Percentiles rank a stretch among this genome's conserved stretches.
These are phyloP conservation scores for Phlebiopsis gigantea DNA, from an alignment of 768 basidiomycete genomes.

Conservation along the genomic window DNA sequence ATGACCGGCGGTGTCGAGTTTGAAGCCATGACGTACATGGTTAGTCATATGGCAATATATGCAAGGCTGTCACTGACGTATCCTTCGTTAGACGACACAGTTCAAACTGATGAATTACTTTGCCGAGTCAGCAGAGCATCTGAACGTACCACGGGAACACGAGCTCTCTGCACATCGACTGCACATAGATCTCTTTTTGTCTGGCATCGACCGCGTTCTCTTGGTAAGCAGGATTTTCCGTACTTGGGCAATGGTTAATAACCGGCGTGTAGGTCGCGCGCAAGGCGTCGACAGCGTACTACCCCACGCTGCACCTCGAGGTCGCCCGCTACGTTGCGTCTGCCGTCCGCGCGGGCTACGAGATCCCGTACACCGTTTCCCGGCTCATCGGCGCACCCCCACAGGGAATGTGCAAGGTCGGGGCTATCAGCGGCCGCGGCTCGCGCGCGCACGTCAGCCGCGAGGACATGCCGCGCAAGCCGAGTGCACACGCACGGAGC, in stretches of 20 bases:
- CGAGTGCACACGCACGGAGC: constrained; percentile 1
- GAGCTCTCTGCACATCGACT: constrained; percentile 77
- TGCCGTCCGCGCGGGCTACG: constrained; percentile 60
- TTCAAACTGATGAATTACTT: constrained; percentile 83
- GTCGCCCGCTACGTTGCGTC: constrained; percentile 80
- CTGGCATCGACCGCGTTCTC: constrained; percentile 87
- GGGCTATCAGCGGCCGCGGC: background rate
- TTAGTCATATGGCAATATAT: constrained; percentile 34
- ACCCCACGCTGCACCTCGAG: constrained; percentile 92
- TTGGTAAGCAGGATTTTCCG: constrained; percentile 73
- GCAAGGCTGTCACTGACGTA: background rate
- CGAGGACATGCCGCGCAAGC: background rate
- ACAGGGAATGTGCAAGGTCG: constrained; percentile 43
- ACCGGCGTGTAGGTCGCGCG: constrained; percentile 66
- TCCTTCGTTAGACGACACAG: constrained; percentile 66
- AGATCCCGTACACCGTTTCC: constrained; percentile 77
- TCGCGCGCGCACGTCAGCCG: constrained; percentile 4
- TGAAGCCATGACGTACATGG: constrained; percentile 94
- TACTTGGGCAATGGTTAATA: background rate
- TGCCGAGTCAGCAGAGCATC: constrained; percentile 55
- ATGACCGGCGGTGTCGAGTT: constrained; percentile 99
- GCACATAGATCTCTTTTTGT: constrained; percentile 83
- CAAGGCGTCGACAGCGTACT: constrained; percentile 92
- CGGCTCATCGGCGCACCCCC: constrained; percentile 81
- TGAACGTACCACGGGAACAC: constrained; percentile 61